These are phyloP conservation scores for Neurospora discreta DNA, from an alignment of 495 filamentous ascomycete genomes.

Conservation along the genomic window DNA sequence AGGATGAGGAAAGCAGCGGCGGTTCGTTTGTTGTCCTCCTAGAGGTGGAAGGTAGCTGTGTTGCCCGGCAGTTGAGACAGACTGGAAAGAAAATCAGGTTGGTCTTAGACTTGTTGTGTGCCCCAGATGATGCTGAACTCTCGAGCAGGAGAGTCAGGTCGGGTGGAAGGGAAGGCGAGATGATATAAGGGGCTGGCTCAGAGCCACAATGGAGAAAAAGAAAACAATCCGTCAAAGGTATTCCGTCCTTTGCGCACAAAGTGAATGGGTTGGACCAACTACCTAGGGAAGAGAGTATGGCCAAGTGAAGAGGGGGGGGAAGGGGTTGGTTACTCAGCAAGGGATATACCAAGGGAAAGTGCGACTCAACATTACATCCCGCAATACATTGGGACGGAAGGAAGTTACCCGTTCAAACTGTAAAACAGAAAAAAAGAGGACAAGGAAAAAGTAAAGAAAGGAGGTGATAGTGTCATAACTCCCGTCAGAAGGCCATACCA, in stretches of 20 bases:
- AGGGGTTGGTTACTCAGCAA: background rate
- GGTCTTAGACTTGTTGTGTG: background rate
- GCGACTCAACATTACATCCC: background rate
- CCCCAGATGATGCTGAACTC: background rate
- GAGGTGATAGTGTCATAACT: background rate
- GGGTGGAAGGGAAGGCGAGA: background rate
- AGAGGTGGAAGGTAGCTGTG: background rate
- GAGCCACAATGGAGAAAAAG: background rate
- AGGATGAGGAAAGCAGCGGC: constrained; percentile 1
- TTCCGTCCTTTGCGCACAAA: background rate
- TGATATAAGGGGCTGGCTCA: background rate
- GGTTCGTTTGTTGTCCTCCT: background rate
- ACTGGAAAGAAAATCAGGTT: background rate
- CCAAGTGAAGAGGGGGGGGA: background rate
- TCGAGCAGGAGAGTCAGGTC: background rate
- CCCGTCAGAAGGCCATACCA: background rate
- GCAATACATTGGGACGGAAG: background rate
- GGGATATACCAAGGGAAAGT: background rate
- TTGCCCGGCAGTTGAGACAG: background rate
- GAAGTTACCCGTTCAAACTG: background rate
- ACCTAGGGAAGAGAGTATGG: background rate
- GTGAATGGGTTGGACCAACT: background rate
- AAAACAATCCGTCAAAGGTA: background rate
- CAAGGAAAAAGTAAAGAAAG: background rate
- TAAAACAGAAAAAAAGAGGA: background rate